Evolutionary conservation across 1,139 yeast genomes (phyloP).

Genomic region (Kodamaea arcana): DNA sequence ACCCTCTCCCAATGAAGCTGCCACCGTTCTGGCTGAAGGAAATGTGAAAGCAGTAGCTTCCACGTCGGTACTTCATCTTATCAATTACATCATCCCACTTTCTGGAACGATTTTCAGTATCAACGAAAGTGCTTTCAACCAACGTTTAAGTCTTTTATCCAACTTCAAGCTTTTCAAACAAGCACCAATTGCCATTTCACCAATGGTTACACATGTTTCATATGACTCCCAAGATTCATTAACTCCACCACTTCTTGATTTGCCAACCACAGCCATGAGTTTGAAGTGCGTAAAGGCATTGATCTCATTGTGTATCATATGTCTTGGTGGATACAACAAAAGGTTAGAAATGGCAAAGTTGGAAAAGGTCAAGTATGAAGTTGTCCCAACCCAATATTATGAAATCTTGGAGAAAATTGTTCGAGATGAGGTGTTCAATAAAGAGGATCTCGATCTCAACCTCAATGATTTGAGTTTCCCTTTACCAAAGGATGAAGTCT

Average conservation of each 20-base stretch:
- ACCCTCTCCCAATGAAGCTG: no score
- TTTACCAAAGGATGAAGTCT: slow-evolving; percentile 10
- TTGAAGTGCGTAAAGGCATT: slow-evolving; percentile 35
- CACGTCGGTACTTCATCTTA: slow-evolving; percentile 20
- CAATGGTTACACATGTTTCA: slow-evolving; percentile 37
- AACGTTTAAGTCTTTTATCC: slow-evolving; percentile 40
- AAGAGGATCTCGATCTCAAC: slow-evolving; percentile 13
- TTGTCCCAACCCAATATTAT: slow-evolving; percentile 11
- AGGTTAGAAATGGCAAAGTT: slow-evolving; percentile 39
- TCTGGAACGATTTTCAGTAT: slow-evolving; percentile 47
- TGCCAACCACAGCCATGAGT: slow-evolving; percentile 29
- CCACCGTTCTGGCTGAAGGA: no score
- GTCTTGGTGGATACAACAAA: slow-evolving; percentile 47
- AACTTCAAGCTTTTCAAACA: slow-evolving; percentile 37
- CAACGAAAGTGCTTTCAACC: slow-evolving; percentile 42
- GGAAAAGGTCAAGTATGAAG: slow-evolving; percentile 21
- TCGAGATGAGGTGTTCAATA: slow-evolving; percentile 8
- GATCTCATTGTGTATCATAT: slow-evolving; percentile 32
- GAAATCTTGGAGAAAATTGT: slow-evolving; percentile 7
- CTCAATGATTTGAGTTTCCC: slow-evolving; percentile 10
- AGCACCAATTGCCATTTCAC: slow-evolving; percentile 28
- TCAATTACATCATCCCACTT: slow-evolving; percentile 37
- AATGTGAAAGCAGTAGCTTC: not conserved
- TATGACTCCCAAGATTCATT: slow-evolving; percentile 35
- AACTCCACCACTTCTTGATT: slow-evolving; percentile 26